A percentile compares a stretch with the other conserved stretches of the same genome.
These are phyloP conservation scores for Hypoxylon sp. DNA, from an alignment of 2,329 filamentous ascomycete genomes.

Conservation along the genomic window DNA sequence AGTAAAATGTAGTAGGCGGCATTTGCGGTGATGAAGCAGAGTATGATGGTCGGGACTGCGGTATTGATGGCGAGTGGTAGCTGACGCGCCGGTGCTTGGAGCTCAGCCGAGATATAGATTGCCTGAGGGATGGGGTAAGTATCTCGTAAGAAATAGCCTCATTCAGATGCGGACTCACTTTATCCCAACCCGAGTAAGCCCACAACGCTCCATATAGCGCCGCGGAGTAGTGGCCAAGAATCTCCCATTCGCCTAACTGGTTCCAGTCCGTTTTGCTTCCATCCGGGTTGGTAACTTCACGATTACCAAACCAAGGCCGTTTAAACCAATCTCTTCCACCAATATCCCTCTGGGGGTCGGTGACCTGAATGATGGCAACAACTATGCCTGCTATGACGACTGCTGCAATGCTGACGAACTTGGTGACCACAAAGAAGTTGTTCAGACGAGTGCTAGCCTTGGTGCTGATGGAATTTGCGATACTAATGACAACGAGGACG, in stretches of 20 bases:
- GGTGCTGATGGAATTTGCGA: constrained; percentile 70
- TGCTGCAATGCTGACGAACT: constrained; percentile 65
- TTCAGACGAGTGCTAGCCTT: constrained; percentile 69
- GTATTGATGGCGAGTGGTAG: constrained; percentile 74
- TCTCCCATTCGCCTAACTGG: constrained; percentile 67
- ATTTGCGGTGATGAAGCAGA: constrained; percentile 73
- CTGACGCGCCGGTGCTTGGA: constrained; percentile 65
- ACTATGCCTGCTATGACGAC: constrained; percentile 65
- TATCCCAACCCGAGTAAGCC: constrained; percentile 78
- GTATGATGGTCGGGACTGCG: constrained; percentile 71
- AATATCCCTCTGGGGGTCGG: constrained; percentile 56
- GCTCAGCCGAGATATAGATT: constrained; percentile 69
- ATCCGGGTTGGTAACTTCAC: constrained; percentile 66
- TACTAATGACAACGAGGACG: constrained; percentile 62
- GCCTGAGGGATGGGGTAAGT: constrained; percentile 57
- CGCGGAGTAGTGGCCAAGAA: constrained; percentile 71
- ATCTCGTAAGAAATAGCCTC: background rate
- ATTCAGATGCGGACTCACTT: constrained; percentile 60
- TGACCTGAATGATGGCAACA: constrained; percentile 61
- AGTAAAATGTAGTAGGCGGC: constrained; percentile 74
- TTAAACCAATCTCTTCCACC: constrained; percentile 67
- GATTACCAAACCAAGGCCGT: constrained; percentile 68
- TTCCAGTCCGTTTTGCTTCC: constrained; percentile 66
- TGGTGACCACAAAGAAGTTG: constrained; percentile 68
- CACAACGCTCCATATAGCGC: constrained; percentile 74